A percentile compares a stretch with the other conserved stretches of the same genome.
Conservation (phyloP, 2,329 filamentous ascomycete species). For the Aspergillus terreus region DNA sequence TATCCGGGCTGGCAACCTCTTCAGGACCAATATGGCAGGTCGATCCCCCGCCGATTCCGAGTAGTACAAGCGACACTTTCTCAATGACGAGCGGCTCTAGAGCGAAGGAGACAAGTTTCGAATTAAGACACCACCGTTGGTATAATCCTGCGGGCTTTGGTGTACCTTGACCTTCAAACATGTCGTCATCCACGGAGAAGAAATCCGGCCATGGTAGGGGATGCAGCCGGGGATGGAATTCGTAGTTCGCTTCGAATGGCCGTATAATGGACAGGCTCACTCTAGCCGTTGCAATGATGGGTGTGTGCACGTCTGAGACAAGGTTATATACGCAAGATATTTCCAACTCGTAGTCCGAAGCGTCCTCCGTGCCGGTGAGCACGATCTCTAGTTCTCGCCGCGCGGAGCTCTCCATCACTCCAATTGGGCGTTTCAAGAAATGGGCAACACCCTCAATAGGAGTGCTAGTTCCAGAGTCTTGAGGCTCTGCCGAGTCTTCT, state of each 20-base stretch:
- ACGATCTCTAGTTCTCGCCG: conserved; percentile 39
- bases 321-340: conserved; percentile 75
- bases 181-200: conserved; percentile 59
- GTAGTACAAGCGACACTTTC: conserved; percentile 61
- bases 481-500: conserved; percentile 17
- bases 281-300: conserved; percentile 69
- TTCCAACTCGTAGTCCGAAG: conserved; percentile 64
- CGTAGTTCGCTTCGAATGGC: conserved; percentile 90
- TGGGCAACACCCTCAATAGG: conserved; percentile 26
- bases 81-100: conserved; percentile 59
- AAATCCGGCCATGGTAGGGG: conserved; percentile 79
- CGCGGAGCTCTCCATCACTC: conserved; percentile 31
- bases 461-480: conserved; percentile 21
- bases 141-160: conserved; percentile 58
- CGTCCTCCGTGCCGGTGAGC: conserved; percentile 48
- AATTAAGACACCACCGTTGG: conserved; percentile 77
- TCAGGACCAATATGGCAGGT: conserved; percentile 48
- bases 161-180: conserved; percentile 24
- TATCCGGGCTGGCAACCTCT: conserved; percentile 27
- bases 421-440: conserved; percentile 32
- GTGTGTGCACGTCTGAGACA: conserved; percentile 72
- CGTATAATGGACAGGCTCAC: conserved; percentile 70
- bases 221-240: conserved; percentile 76
- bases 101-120: conserved; percentile 71
- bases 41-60: conserved; percentile 60